Evolutionary conservation across 495 filamentous ascomycete species (phyloP).

Genomic region (Arthonia radiata): DNA sequence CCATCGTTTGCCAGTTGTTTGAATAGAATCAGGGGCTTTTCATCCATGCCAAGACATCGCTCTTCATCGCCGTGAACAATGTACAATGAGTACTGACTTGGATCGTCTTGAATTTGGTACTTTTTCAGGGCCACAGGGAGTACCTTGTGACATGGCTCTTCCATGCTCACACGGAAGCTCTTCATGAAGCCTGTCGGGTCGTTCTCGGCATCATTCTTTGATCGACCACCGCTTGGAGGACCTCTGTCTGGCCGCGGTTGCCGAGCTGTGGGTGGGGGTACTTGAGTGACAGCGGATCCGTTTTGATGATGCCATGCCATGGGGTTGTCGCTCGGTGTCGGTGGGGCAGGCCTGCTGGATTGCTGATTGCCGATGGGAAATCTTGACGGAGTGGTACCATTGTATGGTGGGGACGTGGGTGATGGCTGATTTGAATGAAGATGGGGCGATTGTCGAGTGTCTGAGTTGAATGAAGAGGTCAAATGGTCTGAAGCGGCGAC

Average conservation of each 20-base stretch:
- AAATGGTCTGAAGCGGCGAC: no score
- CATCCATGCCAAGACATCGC: background rate
- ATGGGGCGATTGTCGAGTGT: background rate
- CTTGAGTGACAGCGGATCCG: no score
- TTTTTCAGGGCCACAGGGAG: background rate
- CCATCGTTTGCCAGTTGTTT: background rate
- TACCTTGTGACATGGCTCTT: background rate
- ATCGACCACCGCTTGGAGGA: no score
- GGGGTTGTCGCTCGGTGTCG: no score
- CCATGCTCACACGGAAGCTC: no score
- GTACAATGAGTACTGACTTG: background rate
- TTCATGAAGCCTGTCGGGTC: no score
- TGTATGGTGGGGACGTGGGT: background rate
- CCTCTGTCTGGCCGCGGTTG: no score
- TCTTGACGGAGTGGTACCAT: background rate
- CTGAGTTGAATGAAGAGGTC: background rate
- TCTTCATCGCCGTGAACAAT: background rate
- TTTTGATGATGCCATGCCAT: no score
- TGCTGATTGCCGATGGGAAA: no score
- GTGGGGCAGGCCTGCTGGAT: no score
- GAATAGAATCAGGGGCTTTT: background rate
- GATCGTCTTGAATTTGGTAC: background rate
- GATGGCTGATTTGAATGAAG: background rate
- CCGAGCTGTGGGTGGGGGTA: no score
- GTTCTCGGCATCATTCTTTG: no score